Percentiles rank a stretch among this genome's conserved stretches.
phyloP scores from a whole-genome alignment of 2,329 filamentous ascomycete species.

The Penicillium sp. region DNA sequence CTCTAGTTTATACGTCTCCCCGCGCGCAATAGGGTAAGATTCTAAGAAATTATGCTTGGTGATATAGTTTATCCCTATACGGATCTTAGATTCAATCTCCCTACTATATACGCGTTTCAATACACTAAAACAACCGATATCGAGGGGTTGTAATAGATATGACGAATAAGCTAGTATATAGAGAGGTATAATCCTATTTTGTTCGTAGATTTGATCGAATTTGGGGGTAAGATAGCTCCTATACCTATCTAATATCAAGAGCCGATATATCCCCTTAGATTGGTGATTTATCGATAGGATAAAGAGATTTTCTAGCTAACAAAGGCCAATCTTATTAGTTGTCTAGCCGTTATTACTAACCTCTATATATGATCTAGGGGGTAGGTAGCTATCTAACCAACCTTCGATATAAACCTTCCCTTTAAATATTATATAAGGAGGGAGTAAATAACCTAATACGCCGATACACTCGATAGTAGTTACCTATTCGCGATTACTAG shows the following conservation, averaged over 20 bases:
- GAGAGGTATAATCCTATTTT: slow-evolving; percentile 1
- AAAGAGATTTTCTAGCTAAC: slow-evolving; percentile 1
- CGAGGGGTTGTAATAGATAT: background rate
- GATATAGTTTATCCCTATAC: background rate
- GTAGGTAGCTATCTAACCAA: too few relatives aligned
- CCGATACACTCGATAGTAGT: slow-evolving; percentile 1
- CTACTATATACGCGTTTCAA: background rate
- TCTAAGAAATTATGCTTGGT: background rate
- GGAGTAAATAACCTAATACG: background rate
- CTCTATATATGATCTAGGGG: too few relatives aligned
- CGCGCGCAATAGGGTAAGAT: background rate
- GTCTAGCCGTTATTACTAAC: slow-evolving; percentile 4
- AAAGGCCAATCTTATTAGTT: slow-evolving; percentile 1
- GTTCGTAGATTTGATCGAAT: slow-evolving; percentile 1
- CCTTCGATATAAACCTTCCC: too few relatives aligned
- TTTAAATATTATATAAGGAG: background rate
- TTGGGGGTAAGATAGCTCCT: background rate
- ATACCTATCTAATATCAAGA: slow-evolving; percentile 1
- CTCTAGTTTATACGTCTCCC: background rate
- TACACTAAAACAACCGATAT: background rate
- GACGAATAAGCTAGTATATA: background rate
- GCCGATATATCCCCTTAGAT: background rate
- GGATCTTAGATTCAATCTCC: background rate
- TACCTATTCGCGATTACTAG: slow-evolving; percentile 3
- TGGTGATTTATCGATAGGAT: background rate